Percentiles rank a stretch among this genome's conserved stretches.
Evolutionary conservation across 768 basidiomycete genomes (phyloP).

Genomic region (Mycena epipterygia): DNA sequence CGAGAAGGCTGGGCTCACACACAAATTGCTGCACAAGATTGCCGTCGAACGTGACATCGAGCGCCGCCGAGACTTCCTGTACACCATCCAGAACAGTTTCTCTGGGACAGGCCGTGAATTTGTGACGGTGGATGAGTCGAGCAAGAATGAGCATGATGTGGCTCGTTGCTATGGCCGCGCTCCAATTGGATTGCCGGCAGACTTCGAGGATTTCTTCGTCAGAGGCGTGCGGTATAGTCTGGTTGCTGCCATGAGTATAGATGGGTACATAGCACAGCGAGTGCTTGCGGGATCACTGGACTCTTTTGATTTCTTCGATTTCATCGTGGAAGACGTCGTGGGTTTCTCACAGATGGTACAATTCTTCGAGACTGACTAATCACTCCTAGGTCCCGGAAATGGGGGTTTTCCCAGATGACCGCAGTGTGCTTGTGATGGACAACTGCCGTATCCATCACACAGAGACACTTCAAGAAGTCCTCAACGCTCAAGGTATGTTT

Average conservation of each 20-base stretch:
- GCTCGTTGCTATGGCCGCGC: conserved; percentile 43
- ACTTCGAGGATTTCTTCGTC: conserved; percentile 40
- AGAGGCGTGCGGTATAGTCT: conserved; percentile 44
- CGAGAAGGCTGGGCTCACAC: conserved; percentile 77
- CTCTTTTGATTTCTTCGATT: conserved; percentile 43
- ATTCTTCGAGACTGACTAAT: neutral
- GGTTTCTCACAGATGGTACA: conserved; percentile 7
- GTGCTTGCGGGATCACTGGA: conserved; percentile 45
- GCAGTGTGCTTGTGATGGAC: conserved; percentile 13
- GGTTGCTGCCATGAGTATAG: conserved; percentile 44
- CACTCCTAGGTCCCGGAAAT: conserved; percentile 23
- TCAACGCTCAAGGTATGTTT: conserved; percentile 39
- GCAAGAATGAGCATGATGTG: conserved; percentile 44
- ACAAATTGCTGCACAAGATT: conserved; percentile 67
- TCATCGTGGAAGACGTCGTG: conserved; percentile 47
- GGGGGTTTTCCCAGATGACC: neutral
- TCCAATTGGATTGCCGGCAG: conserved; percentile 36
- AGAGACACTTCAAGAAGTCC: conserved; percentile 37
- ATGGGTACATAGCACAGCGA: conserved; percentile 46
- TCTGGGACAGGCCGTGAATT: conserved; percentile 36
- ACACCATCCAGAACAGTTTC: conserved; percentile 13
- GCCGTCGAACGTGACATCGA: conserved; percentile 41
- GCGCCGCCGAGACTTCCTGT: conserved; percentile 27
- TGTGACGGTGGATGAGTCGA: conserved; percentile 45
- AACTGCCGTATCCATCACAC: conserved; percentile 44